A percentile compares a stretch with the other conserved stretches of the same genome.
Conservation (phyloP, 2,329 filamentous ascomycete species). For the Sordariomycetes sp. region DNA sequence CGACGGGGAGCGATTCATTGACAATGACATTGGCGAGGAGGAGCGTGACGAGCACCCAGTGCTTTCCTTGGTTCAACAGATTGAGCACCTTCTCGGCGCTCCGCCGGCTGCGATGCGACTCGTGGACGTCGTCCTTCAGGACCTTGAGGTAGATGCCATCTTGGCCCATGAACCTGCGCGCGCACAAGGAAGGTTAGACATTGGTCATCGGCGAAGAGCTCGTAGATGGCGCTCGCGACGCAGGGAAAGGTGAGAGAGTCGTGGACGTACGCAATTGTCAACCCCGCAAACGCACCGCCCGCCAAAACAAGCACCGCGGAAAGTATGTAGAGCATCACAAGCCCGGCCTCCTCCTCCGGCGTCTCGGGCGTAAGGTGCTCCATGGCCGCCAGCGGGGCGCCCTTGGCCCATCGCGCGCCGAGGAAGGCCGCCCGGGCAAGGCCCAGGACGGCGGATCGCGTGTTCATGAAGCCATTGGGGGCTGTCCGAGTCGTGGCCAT, state of each 20-base stretch:
- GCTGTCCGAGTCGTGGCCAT: slow-evolving; percentile 2
- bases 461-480: slow-evolving; percentile 10
- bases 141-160: slow-evolving; percentile 98
- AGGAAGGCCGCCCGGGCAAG: slow-evolving; percentile 36
- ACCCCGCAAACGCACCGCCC: slow-evolving; percentile 84
- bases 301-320: slow-evolving; percentile 73
- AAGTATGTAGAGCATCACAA: slow-evolving; percentile 72
- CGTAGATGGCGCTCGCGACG: background rate
- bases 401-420: slow-evolving; percentile 32
- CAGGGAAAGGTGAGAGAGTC: background rate
- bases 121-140: slow-evolving; percentile 72
- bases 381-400: slow-evolving; percentile 25
- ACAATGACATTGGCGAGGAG: slow-evolving; percentile 94
- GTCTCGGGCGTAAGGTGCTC: slow-evolving; percentile 27
- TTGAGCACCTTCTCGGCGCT: slow-evolving; percentile 73
- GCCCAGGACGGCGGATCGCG: slow-evolving; percentile 35
- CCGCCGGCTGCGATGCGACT: slow-evolving; percentile 56
- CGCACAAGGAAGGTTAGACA: background rate
- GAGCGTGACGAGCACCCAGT: slow-evolving; percentile 94
- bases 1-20: slow-evolving; percentile 91
- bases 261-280: slow-evolving; percentile 69
- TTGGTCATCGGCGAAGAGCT: background rate
- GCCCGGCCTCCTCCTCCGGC: slow-evolving; percentile 37
- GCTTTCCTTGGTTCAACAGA: slow-evolving; percentile 77
- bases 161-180: slow-evolving; percentile 45